Percentiles rank a stretch among this genome's conserved stretches.
Conservation (phyloP, 2,329 filamentous ascomycete genomes). For the Acephala macrosclerotiorum region DNA sequence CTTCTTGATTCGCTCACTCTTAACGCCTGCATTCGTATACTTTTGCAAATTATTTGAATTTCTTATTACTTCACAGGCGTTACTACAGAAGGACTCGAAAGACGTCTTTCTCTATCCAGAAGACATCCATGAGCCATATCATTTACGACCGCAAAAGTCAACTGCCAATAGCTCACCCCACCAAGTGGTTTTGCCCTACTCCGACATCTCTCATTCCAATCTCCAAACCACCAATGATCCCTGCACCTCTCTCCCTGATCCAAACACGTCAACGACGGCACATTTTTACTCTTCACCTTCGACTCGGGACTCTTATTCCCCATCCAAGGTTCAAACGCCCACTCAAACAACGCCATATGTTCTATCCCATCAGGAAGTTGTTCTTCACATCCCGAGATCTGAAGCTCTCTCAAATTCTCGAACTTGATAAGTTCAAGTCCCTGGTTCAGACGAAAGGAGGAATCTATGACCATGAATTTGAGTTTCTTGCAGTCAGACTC, state of each 20-base stretch:
- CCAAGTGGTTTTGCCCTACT: background rate
- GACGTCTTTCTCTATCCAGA: conserved; percentile 8
- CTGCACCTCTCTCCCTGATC: conserved; percentile 12
- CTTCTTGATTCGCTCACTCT: background rate
- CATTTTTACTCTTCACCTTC: background rate
- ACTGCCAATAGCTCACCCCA: conserved; percentile 12
- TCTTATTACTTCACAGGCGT: background rate
- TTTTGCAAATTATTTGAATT: background rate
- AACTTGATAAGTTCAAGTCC: conserved; percentile 18
- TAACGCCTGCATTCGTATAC: background rate
- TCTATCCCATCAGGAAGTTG: conserved; percentile 3
- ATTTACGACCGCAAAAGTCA: conserved; percentile 16
- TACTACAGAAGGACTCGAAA: background rate
- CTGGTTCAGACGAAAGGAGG: conserved; percentile 12
- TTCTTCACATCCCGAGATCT: conserved; percentile 16
- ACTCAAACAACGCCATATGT: background rate
- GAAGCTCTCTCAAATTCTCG: conserved; percentile 17
- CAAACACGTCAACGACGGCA: conserved; percentile 15
- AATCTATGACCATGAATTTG: conserved; percentile 12
- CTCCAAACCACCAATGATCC: conserved; percentile 22
- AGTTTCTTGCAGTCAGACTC: conserved; percentile 11
- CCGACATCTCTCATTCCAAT: conserved; percentile 22
- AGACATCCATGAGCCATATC: conserved; percentile 19
- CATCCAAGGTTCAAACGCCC: conserved; percentile 8
- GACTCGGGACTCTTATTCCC: conserved; percentile 1